phyloP scores from a whole-genome alignment of 1,284 basidiomycete genomes.

The Phaffia rhodozyma region DNA sequence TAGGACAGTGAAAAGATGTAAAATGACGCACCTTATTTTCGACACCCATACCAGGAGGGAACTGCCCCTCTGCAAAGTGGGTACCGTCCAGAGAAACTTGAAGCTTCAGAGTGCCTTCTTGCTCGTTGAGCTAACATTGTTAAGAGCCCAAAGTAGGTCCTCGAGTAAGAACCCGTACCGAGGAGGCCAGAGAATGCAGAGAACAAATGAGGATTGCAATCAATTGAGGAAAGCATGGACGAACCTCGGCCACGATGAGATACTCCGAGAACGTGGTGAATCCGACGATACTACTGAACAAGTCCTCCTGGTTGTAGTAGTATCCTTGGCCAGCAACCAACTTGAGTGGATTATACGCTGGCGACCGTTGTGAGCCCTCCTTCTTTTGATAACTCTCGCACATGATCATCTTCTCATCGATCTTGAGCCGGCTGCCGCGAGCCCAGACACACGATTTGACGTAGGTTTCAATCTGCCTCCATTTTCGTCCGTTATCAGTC shows the following conservation, averaged over 20 bases:
- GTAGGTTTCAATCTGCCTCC: conserved; percentile 70
- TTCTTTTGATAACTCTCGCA: conserved; percentile 84
- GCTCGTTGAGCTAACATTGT: conserved; percentile 45
- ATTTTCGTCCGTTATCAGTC: conserved; percentile 53
- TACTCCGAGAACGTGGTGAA: conserved; percentile 96
- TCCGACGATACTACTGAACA: conserved; percentile 81
- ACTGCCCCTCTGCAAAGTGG: conserved; percentile 69
- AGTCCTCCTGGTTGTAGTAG: conserved; percentile 49
- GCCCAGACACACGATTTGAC: conserved; percentile 90
- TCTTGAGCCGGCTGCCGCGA: conserved; percentile 57
- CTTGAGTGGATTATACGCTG: conserved; percentile 56
- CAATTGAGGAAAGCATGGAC: conserved; percentile 21
- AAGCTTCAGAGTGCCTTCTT: conserved; percentile 54
- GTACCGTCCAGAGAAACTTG: conserved; percentile 85
- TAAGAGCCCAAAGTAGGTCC: not conserved
- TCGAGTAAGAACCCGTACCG: not conserved
- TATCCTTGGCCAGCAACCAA: conserved; percentile 67
- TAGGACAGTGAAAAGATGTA: not conserved
- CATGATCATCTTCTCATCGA: conserved; percentile 75
- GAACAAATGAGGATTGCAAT: not conserved
- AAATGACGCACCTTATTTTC: conserved; percentile 57
- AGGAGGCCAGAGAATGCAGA: conserved; percentile 1
- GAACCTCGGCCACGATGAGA: conserved; percentile 81
- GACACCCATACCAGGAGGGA: conserved; percentile 79
- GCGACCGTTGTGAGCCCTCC: conserved; percentile 57